These are phyloP conservation scores for Aspergillus olivimuriae DNA, from an alignment of 495 filamentous ascomycete genomes.

Conservation along the genomic window DNA sequence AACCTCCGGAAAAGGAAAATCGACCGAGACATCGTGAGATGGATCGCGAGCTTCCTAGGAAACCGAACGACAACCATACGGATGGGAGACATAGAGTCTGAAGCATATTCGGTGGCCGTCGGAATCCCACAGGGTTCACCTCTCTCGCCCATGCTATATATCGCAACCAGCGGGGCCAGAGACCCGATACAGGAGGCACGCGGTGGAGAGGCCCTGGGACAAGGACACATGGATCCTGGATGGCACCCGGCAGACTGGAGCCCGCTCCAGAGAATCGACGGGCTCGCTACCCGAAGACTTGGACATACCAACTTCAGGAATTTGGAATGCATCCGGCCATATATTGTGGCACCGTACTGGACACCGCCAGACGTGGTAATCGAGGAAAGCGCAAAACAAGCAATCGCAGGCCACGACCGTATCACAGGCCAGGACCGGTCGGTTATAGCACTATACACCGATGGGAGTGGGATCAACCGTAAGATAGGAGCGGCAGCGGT, in stretches of 20 bases:
- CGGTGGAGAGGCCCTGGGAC: background rate
- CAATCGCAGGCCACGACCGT: constrained; percentile 1
- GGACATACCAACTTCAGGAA: background rate
- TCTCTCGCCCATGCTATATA: constrained; percentile 19
- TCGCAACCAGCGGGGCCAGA: background rate
- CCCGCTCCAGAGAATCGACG: constrained; percentile 2
- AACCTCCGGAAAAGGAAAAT: constrained; percentile 12
- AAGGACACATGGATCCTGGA: background rate
- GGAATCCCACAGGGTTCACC: constrained; percentile 18
- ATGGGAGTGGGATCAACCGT: constrained; percentile 3
- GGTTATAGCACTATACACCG: constrained; percentile 1
- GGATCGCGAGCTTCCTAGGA: constrained; percentile 5
- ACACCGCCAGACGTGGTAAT: constrained; percentile 2
- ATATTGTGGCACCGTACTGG: constrained; percentile 2
- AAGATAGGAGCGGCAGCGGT: constrained; percentile 5
- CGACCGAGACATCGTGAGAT: background rate
- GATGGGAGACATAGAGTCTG: background rate
- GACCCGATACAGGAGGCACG: constrained; percentile 1
- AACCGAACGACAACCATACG: constrained; percentile 5
- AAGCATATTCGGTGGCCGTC: background rate
- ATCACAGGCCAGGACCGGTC: background rate
- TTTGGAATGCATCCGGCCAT: constrained; percentile 1
- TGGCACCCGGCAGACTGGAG: constrained; percentile 4
- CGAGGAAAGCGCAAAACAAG: constrained; percentile 2
- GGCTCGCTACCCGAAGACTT: constrained; percentile 1